phyloP scores from a whole-genome alignment of 2,329 filamentous ascomycete species.

The Cladophialophora chaetospira region DNA sequence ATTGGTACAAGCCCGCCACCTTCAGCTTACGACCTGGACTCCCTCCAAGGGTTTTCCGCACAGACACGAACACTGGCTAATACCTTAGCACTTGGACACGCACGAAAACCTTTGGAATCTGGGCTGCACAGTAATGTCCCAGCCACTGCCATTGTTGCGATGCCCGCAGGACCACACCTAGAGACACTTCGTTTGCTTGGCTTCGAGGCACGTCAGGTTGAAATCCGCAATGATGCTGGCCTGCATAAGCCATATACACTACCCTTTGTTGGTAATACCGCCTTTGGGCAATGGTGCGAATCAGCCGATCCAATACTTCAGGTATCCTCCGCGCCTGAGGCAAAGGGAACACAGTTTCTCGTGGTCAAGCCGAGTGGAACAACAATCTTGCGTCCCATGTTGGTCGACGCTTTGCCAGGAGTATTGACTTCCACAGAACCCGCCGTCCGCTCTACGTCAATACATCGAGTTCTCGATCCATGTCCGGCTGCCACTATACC shows the following conservation, averaged over 20 bases:
- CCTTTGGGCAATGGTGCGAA: neutral
- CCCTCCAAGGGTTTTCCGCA: neutral
- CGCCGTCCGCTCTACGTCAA: neutral
- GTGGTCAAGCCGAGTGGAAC: slow-evolving; percentile 23
- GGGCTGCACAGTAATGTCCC: neutral
- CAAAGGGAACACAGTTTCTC: slow-evolving; percentile 13
- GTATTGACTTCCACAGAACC: slow-evolving; percentile 17
- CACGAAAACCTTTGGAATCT: slow-evolving; percentile 1
- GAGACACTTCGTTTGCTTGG: slow-evolving; percentile 12
- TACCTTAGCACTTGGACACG: slow-evolving; percentile 17
- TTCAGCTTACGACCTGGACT: neutral
- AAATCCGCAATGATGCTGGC: neutral
- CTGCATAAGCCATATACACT: neutral
- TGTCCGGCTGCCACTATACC: slow-evolving; percentile 51
- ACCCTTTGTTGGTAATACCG: neutral
- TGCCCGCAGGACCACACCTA: slow-evolving; percentile 3
- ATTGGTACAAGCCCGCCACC: neutral
- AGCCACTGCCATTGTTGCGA: slow-evolving; percentile 5
- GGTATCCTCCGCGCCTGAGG: neutral
- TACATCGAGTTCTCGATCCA: slow-evolving; percentile 43
- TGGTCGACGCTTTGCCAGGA: slow-evolving; percentile 17
- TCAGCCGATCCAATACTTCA: slow-evolving; percentile 18
- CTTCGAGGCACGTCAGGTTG: slow-evolving; percentile 10
- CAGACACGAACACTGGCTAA: neutral
- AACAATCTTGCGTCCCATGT: slow-evolving; percentile 28